Conservation (phyloP, 2,329 filamentous ascomycete genomes). For the Emydomyces testavorans region DNA sequence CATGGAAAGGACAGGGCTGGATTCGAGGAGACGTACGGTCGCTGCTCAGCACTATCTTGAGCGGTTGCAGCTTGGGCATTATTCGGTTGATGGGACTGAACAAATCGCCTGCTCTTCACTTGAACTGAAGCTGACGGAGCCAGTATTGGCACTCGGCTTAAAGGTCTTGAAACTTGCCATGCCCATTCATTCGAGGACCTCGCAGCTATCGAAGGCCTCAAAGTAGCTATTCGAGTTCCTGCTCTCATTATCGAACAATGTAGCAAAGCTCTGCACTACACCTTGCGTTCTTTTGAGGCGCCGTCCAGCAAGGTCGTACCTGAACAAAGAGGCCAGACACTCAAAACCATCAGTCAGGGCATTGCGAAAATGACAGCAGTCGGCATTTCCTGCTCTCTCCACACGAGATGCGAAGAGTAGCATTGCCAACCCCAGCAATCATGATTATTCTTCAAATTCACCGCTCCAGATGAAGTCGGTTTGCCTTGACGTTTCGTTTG, state of each 20-base stretch:
- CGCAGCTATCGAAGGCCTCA: slow-evolving; percentile 14
- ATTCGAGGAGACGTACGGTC: slow-evolving; percentile 46
- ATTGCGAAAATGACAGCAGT: not conserved
- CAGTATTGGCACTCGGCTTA: not conserved
- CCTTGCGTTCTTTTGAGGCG: not conserved
- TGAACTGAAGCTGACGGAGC: not conserved
- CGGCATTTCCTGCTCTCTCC: not conserved
- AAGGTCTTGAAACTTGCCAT: not conserved
- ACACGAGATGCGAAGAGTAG: not conserved
- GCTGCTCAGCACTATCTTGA: not conserved
- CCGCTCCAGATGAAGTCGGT: no score
- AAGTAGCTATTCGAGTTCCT: slow-evolving; percentile 11
- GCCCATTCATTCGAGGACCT: not conserved
- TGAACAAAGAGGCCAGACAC: not conserved
- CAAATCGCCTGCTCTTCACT: not conserved
- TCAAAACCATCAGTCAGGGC: not conserved
- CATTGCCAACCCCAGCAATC: not conserved
- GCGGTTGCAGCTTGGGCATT: slow-evolving; percentile 9
- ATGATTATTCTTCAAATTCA: no score
- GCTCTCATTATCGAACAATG: slow-evolving; percentile 7
- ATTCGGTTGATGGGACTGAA: slow-evolving; percentile 10
- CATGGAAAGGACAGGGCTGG: slow-evolving; percentile 83
- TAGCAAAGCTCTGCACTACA: not conserved
- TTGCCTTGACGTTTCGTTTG: no score
- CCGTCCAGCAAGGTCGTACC: not conserved